phyloP scores from a whole-genome alignment of 352 stramenopile species.

The Phytophthora fragariaefolia region DNA sequence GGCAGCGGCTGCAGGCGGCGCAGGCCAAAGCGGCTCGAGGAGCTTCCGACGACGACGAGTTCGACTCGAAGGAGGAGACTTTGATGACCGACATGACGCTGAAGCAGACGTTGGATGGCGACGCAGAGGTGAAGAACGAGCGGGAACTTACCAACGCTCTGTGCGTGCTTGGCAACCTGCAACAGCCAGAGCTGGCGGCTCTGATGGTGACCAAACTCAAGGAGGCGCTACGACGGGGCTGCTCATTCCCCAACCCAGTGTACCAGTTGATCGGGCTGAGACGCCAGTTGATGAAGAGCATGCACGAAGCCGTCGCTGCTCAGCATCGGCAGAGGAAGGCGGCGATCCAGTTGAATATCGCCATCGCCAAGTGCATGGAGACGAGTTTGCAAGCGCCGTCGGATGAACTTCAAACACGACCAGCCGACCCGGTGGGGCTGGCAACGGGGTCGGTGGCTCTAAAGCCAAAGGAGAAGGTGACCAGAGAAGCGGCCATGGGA shows the following conservation, averaged over 20 bases:
- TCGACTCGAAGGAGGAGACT: conserved; percentile 28
- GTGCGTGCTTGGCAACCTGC: conserved; percentile 57
- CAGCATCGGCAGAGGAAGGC: conserved; percentile 57
- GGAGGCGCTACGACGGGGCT: conserved; percentile 44
- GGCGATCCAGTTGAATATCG: conserved; percentile 22
- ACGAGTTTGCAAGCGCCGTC: conserved; percentile 1
- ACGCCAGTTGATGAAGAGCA: conserved; percentile 59
- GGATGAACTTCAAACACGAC: background rate
- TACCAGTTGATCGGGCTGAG: conserved; percentile 62
- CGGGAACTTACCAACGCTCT: conserved; percentile 56
- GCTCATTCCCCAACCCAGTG: conserved; percentile 59
- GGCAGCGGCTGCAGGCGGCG: conserved; percentile 27
- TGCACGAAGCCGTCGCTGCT: conserved; percentile 56
- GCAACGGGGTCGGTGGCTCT: background rate
- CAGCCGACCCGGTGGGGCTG: conserved; percentile 1
- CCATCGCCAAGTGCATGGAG: conserved; percentile 20
- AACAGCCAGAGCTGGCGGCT: conserved; percentile 46
- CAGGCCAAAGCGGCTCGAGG: conserved; percentile 30
- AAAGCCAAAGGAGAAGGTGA: conserved; percentile 42
- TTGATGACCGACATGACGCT: background rate
- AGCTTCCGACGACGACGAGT: conserved; percentile 30
- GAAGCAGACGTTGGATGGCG: background rate
- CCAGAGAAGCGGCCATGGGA: conserved; percentile 47
- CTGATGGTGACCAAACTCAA: conserved; percentile 63
- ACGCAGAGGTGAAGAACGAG: conserved; percentile 28